These are phyloP conservation scores for Entomortierella lignicola DNA, from an alignment of 192 early-diverging fungal species.

Conservation along the genomic window DNA sequence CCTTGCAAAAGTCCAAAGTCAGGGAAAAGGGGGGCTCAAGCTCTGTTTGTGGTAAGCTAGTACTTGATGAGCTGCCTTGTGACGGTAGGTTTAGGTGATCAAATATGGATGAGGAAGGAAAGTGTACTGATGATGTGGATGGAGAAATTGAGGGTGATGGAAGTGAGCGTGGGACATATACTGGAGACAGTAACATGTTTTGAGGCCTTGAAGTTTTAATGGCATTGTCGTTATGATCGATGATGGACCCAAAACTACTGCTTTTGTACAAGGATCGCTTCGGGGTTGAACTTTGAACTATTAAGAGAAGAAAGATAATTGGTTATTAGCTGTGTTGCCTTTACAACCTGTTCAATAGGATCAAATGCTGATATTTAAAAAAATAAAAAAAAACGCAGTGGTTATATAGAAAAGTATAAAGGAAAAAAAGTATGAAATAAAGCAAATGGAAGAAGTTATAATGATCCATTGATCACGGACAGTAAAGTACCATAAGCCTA, in stretches of 20 bases:
- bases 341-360: background rate
- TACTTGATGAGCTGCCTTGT: background rate
- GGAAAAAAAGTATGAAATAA: too few species aligned
- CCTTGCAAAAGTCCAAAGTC: constrained; percentile 16
- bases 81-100: background rate
- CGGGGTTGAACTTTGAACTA: too few species aligned
- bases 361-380: background rate
- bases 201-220: constrained; percentile 5
- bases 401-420: too few species aligned
- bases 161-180: constrained; percentile 9
- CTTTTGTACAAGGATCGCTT: background rate
- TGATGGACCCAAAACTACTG: background rate
- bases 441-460: too few species aligned
- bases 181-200: constrained; percentile 1
- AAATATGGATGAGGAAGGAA: constrained; percentile 5
- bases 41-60: background rate
- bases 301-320: background rate
- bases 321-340: background rate
- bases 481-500: too few species aligned
- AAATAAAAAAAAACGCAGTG: background rate
- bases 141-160: constrained; percentile 15
- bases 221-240: too few species aligned
- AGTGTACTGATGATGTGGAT: background rate
- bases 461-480: too few species aligned
- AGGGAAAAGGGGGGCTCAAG: constrained; percentile 17